A percentile compares a stretch with the other conserved stretches of the same genome.
Conservation (phyloP, 2,329 filamentous ascomycete species). For the Phyllosticta citrichinensis region DNA sequence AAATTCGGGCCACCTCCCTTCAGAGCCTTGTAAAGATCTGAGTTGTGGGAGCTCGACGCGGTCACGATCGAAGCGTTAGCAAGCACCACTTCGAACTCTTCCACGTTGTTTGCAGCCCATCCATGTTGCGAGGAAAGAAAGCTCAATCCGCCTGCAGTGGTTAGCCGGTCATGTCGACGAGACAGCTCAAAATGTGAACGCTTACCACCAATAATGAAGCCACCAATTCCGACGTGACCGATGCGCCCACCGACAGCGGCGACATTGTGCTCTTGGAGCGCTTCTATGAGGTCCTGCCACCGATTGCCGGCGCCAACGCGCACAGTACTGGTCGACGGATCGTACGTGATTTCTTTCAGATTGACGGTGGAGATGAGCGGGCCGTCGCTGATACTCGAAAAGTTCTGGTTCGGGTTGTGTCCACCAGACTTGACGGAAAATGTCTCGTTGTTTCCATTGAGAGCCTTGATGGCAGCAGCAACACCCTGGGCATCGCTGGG, state of each 20-base stretch:
- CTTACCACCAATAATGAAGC: constrained; percentile 36
- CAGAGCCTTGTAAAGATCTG: constrained; percentile 32
- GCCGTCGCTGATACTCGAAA: constrained; percentile 35
- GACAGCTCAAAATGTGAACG: constrained; percentile 10
- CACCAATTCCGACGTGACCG: constrained; percentile 39
- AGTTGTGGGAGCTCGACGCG: constrained; percentile 28
- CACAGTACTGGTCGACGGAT: constrained; percentile 18
- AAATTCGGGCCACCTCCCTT: constrained; percentile 37
- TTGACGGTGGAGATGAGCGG: constrained; percentile 36
- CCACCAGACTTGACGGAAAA: constrained; percentile 47
- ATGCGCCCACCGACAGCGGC: constrained; percentile 38
- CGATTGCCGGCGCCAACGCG: constrained; percentile 25
- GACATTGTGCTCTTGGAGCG: constrained; percentile 26
- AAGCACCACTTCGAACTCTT: constrained; percentile 39
- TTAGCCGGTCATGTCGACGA: background rate
- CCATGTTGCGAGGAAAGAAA: constrained; percentile 34
- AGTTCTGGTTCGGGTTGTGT: constrained; percentile 38
- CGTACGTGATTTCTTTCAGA: constrained; percentile 20
- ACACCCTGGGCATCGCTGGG: constrained; percentile 36
- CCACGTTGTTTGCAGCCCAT: constrained; percentile 38
- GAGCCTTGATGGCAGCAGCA: constrained; percentile 40
- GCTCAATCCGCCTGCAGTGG: constrained; percentile 21
- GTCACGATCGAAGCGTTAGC: constrained; percentile 37
- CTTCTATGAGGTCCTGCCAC: constrained; percentile 26
- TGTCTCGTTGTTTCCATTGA: constrained; percentile 31